Conservation (phyloP, 768 basidiomycete genomes). For the Tulasnella sp. region DNA sequence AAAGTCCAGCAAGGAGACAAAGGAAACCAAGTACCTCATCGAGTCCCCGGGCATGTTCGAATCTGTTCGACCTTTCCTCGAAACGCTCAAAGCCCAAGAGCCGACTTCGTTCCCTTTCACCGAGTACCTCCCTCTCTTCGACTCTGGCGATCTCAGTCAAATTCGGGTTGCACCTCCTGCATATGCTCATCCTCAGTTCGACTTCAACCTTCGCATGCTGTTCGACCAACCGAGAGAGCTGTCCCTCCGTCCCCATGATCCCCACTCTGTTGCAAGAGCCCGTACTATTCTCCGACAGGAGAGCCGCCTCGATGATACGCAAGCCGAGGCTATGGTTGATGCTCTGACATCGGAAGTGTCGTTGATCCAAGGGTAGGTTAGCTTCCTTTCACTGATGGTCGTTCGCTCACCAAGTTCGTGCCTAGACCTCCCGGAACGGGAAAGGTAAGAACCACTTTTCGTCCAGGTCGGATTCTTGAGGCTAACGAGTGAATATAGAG, state of each 20-base stretch:
- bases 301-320: conserved; percentile 63
- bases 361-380: conserved; percentile 64
- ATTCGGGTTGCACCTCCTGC: conserved; percentile 48
- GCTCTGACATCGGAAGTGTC: conserved; percentile 56
- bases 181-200: conserved; percentile 58
- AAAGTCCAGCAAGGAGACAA: neutral
- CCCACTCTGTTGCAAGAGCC: conserved; percentile 45
- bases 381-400: neutral
- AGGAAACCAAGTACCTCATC: conserved; percentile 41
- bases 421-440: conserved; percentile 77
- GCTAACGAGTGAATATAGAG: conserved; percentile 41
- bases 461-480: neutral
- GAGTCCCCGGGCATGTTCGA: conserved; percentile 66
- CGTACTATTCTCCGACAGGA: conserved; percentile 42
- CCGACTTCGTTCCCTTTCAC: conserved; percentile 57
- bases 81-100: conserved; percentile 51
- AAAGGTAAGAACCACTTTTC: conserved; percentile 45
- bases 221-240: conserved; percentile 45
- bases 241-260: conserved; percentile 41
- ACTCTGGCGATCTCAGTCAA: conserved; percentile 19
- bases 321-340: conserved; percentile 64
- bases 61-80: conserved; percentile 62
- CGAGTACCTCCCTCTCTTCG: conserved; percentile 48
- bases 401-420: conserved; percentile 34
- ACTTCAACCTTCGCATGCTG: conserved; percentile 51